Conservation (phyloP, 164 flowering plant genomes). For the Nymphaea colorata region DNA sequence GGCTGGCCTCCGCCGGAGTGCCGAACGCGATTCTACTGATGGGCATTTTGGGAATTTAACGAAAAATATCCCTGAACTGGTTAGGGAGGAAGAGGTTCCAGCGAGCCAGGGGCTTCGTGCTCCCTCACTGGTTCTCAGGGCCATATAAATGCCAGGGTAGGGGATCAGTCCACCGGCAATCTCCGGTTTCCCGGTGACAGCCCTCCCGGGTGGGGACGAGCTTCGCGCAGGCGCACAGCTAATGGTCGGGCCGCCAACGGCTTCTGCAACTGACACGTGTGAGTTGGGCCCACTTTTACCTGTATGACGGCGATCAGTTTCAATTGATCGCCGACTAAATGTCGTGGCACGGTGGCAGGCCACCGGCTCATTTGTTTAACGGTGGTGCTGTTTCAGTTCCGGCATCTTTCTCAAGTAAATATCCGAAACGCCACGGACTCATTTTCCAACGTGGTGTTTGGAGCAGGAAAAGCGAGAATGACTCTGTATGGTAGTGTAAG, state of each 20-base stretch:
- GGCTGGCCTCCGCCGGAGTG: constrained; percentile 31
- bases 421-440: too few relatives aligned
- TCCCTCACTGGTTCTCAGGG: neutral
- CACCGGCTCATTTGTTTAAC: too few relatives aligned
- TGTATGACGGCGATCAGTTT: neutral
- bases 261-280: neutral
- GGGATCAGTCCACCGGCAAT: constrained; percentile 9
- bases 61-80: too few relatives aligned
- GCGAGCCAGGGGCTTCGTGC: neutral
- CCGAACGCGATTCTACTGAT: constrained; percentile 44
- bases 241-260: neutral
- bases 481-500: too few relatives aligned
- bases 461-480: too few relatives aligned
- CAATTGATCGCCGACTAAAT: constrained; percentile 3
- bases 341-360: neutral
- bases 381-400: too few relatives aligned
- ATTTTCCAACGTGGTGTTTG: too few relatives aligned
- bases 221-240: neutral
- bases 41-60: constrained; percentile 24
- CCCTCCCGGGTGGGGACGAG: neutral
- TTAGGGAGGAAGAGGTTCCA: neutral
- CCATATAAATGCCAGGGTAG: constrained; percentile 9
- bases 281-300: neutral
- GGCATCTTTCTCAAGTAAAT: too few relatives aligned
- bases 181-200: constrained; percentile 22